Conservation (phyloP, 1,139 yeast species). For the Pichia norvegensis region DNA sequence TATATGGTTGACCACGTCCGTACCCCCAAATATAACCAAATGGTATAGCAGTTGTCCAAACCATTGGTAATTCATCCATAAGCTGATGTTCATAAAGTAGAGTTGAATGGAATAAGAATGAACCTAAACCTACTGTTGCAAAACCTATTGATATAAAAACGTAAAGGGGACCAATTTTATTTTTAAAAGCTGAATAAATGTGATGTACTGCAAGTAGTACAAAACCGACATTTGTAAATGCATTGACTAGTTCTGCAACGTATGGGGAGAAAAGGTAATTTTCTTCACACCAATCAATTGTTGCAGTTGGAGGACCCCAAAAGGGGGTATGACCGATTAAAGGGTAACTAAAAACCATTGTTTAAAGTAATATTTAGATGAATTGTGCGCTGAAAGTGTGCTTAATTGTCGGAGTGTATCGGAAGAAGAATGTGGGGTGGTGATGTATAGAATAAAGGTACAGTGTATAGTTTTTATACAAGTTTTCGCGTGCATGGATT, state of each 20-base stretch:
- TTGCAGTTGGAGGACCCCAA: constrained; percentile 40
- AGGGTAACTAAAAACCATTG: constrained; percentile 14
- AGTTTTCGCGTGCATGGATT: no score
- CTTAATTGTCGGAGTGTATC: not conserved
- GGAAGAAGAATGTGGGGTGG: not conserved
- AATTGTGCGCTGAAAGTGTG: not conserved
- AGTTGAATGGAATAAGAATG: constrained; percentile 96
- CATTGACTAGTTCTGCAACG: constrained; percentile 83
- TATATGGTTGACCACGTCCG: constrained; percentile 35
- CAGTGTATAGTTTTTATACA: no score
- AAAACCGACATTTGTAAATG: constrained; percentile 57
- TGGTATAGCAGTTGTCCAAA: constrained; percentile 93
- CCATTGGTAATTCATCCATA: constrained; percentile 95
- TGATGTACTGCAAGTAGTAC: constrained; percentile 63
- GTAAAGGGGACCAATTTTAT: constrained; percentile 64
- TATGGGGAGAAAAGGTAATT: constrained; percentile 80
- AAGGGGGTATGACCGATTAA: constrained; percentile 12
- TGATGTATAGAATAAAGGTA: not conserved
- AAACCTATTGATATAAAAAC: constrained; percentile 69
- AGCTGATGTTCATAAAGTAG: constrained; percentile 79
- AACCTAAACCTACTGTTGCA: constrained; percentile 81
- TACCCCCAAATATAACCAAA: constrained; percentile 84
- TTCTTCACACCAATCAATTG: constrained; percentile 97
- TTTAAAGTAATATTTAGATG: not conserved
- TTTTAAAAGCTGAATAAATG: constrained; percentile 49